These are phyloP conservation scores for Colletotrichum spinosum DNA, from an alignment of 2,329 filamentous ascomycete genomes.

Conservation along the genomic window DNA sequence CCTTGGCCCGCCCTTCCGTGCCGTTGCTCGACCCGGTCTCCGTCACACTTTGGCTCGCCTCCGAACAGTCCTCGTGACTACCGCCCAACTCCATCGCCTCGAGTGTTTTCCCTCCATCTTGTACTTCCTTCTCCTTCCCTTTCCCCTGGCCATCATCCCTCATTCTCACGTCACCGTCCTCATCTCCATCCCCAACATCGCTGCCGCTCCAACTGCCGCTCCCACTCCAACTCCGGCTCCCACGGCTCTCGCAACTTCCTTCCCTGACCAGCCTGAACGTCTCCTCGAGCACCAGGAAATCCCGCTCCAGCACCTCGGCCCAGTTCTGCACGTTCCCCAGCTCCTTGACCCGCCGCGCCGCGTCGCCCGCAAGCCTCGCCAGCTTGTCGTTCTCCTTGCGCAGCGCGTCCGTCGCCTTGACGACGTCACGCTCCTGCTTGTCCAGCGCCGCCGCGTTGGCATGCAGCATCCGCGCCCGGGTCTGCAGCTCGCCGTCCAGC, in stretches of 20 bases:
- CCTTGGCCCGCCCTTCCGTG: constrained; percentile 45
- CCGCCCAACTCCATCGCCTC: constrained; percentile 37
- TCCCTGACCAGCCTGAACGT: constrained; percentile 67
- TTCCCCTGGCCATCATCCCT: constrained; percentile 35
- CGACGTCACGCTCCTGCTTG: constrained; percentile 75
- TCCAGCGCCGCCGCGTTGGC: constrained; percentile 73
- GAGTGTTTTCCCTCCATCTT: constrained; percentile 13
- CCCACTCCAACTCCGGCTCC: constrained; percentile 44
- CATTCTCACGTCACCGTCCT: constrained; percentile 34
- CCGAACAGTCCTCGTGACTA: constrained; percentile 46
- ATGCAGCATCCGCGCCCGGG: constrained; percentile 77
- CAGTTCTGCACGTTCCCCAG: constrained; percentile 87
- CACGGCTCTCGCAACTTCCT: constrained; percentile 43
- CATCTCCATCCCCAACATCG: constrained; percentile 26
- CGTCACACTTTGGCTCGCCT: constrained; percentile 51
- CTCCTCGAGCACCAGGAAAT: constrained; percentile 74
- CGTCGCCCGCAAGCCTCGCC: constrained; percentile 71
- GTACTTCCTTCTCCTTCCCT: constrained; percentile 40
- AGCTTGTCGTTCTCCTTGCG: constrained; percentile 74
- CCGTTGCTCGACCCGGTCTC: constrained; percentile 51
- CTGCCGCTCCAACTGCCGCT: constrained; percentile 53
- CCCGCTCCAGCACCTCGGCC: constrained; percentile 82
- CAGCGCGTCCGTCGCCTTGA: constrained; percentile 69
- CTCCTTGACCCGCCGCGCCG: constrained; percentile 77
- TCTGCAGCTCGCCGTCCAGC: constrained; percentile 75